Evolutionary conservation across 2,329 filamentous ascomycete species (phyloP), one percentile per base, ranked within the genome.

Genomic region (Fusarium oxysporum): DNA sequence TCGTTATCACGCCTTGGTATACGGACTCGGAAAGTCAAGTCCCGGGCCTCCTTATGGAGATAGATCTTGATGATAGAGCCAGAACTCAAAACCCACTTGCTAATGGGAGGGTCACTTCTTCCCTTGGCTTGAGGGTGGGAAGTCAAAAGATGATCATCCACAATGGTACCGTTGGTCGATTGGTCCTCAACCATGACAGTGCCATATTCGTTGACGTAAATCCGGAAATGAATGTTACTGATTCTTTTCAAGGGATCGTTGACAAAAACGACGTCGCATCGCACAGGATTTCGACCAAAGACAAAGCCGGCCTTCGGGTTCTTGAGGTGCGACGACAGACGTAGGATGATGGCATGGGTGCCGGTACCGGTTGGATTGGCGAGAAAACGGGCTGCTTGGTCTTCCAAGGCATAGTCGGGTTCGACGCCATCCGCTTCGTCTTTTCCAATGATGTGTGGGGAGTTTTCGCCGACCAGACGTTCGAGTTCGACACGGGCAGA

Each of bases 181-280:
- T 91, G 89, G 79, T 99, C 96, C 81, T 97, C 92, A 17, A 98
- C 85, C 94, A 99, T 97, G 72, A 98, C 87, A 63, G 93, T 91
- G 33, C 93, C 94, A 71, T 93, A 90, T n/a, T 91, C 86, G 77
- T 97, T 99, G 76, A 97, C 87, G 79, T 92, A 97, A 70, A 99
- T 97, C 59, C 94, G 92, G 80, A 98, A 99, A 80, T 99, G 96
- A n/a, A 93, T 88, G 79, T 98, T 98, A 85, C 96, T 98, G 67
- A 99, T 88, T 47, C 93, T 89, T 80, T 90, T 92, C 58, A 89
- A 85, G 1, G 89, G 88, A 73, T 96, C 92, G 71, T 91, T 86
- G 40, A 84, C 81, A 53, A 94, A 90, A 76, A 88, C 88, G 51
- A 95, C 83, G 65, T 99, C 96, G 81, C 93, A 96, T 38, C 89